These are phyloP conservation scores for Quercus engelmannii DNA, from an alignment of 306 rosid genomes.

Conservation along the genomic window DNA sequence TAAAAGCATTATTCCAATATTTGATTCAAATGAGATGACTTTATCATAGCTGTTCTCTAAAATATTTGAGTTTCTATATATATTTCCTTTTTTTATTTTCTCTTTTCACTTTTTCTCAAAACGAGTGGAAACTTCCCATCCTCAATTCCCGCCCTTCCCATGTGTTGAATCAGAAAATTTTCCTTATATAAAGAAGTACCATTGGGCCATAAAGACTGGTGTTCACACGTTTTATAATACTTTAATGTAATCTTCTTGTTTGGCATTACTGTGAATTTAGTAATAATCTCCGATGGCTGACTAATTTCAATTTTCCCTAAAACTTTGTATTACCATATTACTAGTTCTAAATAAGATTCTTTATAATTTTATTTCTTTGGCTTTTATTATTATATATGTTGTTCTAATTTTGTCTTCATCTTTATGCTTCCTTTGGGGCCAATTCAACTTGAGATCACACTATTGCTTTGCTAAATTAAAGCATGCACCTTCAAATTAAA, in stretches of 20 bases:
- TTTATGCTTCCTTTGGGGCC: neutral
- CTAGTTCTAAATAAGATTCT: neutral
- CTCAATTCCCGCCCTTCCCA: neutral
- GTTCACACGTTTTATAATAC: neutral
- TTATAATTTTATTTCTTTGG: neutral
- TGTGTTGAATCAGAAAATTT: neutral
- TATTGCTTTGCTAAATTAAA: neutral
- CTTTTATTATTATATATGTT: neutral
- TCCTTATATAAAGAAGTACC: neutral
- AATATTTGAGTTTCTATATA: neutral
- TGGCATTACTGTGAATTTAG: neutral
- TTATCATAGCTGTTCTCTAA: neutral
- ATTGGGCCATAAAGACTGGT: neutral
- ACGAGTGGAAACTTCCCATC: neutral
- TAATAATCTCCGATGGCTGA: too few relatives aligned
- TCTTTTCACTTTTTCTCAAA: neutral
- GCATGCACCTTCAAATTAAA: neutral
- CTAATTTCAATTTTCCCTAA: neutral
- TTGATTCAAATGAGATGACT: neutral
- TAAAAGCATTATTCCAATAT: neutral
- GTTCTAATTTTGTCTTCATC: neutral
- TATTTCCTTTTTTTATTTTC: neutral
- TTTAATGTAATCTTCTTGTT: neutral
- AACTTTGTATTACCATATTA: neutral
- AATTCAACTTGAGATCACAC: neutral